phyloP scores from a whole-genome alignment of 331 rosid species.

The Prunus yedoensis region DNA sequence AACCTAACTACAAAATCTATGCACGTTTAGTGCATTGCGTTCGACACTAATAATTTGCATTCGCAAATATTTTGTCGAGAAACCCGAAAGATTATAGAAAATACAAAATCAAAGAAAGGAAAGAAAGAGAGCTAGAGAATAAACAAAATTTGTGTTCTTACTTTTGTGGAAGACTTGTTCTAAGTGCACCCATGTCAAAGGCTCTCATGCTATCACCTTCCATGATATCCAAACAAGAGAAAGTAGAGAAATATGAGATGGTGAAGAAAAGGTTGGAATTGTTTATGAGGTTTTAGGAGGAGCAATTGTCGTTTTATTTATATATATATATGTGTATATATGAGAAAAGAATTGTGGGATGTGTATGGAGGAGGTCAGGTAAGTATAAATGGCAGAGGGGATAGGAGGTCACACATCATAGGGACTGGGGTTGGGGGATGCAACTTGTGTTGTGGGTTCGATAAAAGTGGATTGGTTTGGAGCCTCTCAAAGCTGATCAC shows the following conservation, averaged over 20 bases:
- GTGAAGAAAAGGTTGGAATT: not conserved
- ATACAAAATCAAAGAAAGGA: not conserved
- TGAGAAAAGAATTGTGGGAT: not conserved
- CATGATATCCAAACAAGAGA: constrained; percentile 35
- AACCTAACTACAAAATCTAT: not conserved
- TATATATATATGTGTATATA: not conserved
- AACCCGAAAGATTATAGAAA: not conserved
- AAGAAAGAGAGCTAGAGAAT: not conserved
- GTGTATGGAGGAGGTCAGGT: not conserved
- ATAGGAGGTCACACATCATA: constrained; percentile 29
- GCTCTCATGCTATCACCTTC: constrained; percentile 45
- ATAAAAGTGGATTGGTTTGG: constrained; percentile 31
- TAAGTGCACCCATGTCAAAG: constrained; percentile 60
- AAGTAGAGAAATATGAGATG: not conserved
- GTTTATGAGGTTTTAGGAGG: not conserved
- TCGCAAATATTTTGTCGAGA: not conserved
- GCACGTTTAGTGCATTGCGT: not conserved
- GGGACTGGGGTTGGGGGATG: not conserved
- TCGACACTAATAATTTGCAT: not conserved
- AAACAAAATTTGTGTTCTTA: constrained; percentile 25
- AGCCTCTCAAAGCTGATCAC: constrained; percentile 28
- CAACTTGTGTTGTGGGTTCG: constrained; percentile 3
- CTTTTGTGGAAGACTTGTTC: constrained; percentile 62
- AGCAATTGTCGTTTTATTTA: not conserved
- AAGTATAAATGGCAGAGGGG: not conserved